Conservation (phyloP, 192 early-diverging fungal species). For the Geranomyces variabilis region DNA sequence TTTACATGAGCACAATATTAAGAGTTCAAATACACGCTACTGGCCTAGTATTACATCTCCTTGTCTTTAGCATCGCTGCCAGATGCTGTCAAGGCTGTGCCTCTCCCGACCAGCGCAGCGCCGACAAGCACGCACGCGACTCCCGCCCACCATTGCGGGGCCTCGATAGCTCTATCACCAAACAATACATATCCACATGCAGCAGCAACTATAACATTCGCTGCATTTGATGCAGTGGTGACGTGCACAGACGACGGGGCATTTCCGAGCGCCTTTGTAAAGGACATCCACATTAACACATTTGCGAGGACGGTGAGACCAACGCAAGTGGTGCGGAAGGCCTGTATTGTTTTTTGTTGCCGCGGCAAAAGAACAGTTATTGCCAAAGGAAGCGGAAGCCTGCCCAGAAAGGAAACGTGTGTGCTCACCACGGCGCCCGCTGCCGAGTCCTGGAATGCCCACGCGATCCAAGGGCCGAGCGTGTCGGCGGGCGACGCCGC, state of each 20-base stretch:
- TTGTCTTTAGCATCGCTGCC: too few species aligned
- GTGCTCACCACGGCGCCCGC: background rate
- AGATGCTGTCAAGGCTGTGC: background rate
- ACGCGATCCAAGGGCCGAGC: background rate
- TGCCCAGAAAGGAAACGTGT: background rate
- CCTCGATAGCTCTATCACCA: slow-evolving; percentile 61
- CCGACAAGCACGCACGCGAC: slow-evolving; percentile 74
- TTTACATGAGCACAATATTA: too few species aligned
- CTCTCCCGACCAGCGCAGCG: slow-evolving; percentile 51
- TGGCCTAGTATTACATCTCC: too few species aligned
- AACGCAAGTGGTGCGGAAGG: slow-evolving; percentile 57
- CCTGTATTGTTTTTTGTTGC: background rate
- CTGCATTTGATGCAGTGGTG: slow-evolving; percentile 76
- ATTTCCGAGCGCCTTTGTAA: slow-evolving; percentile 79
- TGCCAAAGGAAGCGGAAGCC: too few species aligned
- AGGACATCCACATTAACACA: slow-evolving; percentile 84
- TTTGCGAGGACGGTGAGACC: slow-evolving; percentile 70
- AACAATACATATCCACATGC: slow-evolving; percentile 74
- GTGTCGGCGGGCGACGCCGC: slow-evolving; percentile 16
- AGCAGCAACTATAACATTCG: slow-evolving; percentile 70
- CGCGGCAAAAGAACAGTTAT: too few species aligned
- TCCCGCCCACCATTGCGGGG: slow-evolving; percentile 85
- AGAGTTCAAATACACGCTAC: too few species aligned
- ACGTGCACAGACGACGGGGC: slow-evolving; percentile 77
- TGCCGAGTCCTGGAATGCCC: background rate